Base-by-base conservation (phyloP, 2,329 filamentous ascomycete species). In the Teratosphaeria viscida region DNA sequence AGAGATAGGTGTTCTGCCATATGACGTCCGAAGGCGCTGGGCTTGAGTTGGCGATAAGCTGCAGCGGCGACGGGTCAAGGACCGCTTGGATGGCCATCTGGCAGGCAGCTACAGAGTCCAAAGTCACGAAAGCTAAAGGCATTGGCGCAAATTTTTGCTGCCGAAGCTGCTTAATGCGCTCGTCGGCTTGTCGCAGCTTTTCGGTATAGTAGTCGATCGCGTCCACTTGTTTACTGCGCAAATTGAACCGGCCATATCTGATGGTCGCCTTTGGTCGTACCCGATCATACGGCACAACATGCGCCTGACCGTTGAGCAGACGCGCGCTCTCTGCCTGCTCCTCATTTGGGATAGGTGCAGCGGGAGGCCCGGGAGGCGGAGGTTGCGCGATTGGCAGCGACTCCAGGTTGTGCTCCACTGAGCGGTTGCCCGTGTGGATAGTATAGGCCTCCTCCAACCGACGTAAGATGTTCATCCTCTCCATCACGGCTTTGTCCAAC, bases 21-120 rank as follows among this genome's bases (percentile, higher is more conserved):
- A 97, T 84, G n/a, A 99, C 86, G 71, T 97, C 92, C 0, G 89
- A 85, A 0, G 94, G 94, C 1, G 92, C 86, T 0, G 94, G 94
- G 2, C 92, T 92, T 32, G 88, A 82, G 61, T 90, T 92, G 8
- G 92, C 92, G 58, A 96, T 78, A 5, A 99, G 81, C 61, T 89
- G 87, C 60, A 92, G 86, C 0, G 95, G 94, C 11, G 89, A 87
- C 3, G 94, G 91, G 70, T 97, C 92, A 57, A 99, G 85, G 11
- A 95, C 86, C 3, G 94, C 92, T 74, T 99, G 94, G 52, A 96
- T 90, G 27, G 92, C 90, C 91, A 97, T 96, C 76, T 99, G 94
- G 64, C 83, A 85, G 23, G 92, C 87, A 14, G 92, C 89, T 56
- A 96, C 94, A 3, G 90, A 94, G 76, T 96, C 90, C 90, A 99